Evolutionary conservation across 345 rosid genomes (phyloP), one percentile per base, ranked within the genome.

Genomic region (Eucalyptus caleyi): DNA sequence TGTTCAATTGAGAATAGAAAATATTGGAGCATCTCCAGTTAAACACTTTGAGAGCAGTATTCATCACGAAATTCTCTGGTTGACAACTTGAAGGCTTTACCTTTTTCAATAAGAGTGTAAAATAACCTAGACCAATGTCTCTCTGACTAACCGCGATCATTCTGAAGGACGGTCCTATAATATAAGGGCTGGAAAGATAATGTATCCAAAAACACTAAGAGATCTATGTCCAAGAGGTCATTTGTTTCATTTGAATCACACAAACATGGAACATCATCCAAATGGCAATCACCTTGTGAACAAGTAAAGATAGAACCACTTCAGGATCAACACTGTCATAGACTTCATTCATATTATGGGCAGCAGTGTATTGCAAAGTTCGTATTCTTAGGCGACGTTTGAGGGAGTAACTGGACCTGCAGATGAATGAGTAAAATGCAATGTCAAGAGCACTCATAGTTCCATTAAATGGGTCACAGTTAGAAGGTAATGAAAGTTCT

Each of bases 301-400:
- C 97, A 86, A 97, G 99, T 89, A 97, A 89, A 12, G 98, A 95
- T 85, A 98, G 94, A 91, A 98, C 95, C 50, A 91, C 96, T 96
- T 97, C 99, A 88, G 95, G 94, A 91, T 96, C 98, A 86, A 97
- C 98, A 94, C 94, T 94, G 91, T 96, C 98, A 88, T 96, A 97
- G 88, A 97, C 93, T 90, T 97, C 98, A 91, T 93, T 94, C 87
- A 94, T 93, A 92, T 96, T 96, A 72, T 93, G 94, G 86, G 99
- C 97, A 88, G 95, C 92, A 91, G 93, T 95, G 93, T 90, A 98
- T 87, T 95, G 98, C 92, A 97, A 80, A 89, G 99, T 97, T 89
- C 99, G 93, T 91, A 98, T 96, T 93, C 99, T 98, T 91, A 98
- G 91, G 90, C 98, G 93, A 50, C 97, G 93, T 90, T 97, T 94